Evolutionary conservation across 257 asterid species (phyloP).

Genomic region (Dorcoceras hygrometricum): DNA sequence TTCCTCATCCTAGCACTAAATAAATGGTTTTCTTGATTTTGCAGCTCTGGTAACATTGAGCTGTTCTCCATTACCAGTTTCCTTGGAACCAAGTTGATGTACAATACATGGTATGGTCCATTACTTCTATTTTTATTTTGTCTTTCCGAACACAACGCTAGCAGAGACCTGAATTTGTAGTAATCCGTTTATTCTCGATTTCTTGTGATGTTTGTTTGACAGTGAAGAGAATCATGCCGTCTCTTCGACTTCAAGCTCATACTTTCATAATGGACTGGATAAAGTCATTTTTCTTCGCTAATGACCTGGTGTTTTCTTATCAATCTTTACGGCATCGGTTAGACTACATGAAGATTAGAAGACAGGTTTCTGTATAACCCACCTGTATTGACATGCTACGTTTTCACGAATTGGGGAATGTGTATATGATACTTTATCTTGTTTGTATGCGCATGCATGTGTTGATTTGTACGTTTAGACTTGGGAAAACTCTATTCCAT

Average conservation of each 20-base stretch:
- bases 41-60: conserved; percentile 38
- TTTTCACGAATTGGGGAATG: conserved; percentile 10
- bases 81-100: conserved; percentile 47
- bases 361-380: conserved; percentile 1
- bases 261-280: conserved; percentile 17
- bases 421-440: not conserved
- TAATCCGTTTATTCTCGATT: conserved; percentile 22
- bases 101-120: conserved; percentile 30
- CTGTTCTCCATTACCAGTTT: conserved; percentile 43
- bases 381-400: conserved; percentile 4
- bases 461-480: too few relatives aligned
- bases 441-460: not conserved
- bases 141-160: not conserved
- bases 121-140: conserved; percentile 5
- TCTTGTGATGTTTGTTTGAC: conserved; percentile 36
- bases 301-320: conserved; percentile 11
- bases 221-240: conserved; percentile 27
- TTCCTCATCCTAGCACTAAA: conserved; percentile 2
- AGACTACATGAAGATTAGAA: conserved; percentile 15
- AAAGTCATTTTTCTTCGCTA: conserved; percentile 16
- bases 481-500: too few relatives aligned
- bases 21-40: conserved; percentile 20
- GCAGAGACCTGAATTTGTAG: conserved; percentile 18
- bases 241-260: not conserved
- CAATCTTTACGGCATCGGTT: conserved; percentile 15